Conservation (phyloP, 2,329 filamentous ascomycete species). For the Neonectria punicea region DNA sequence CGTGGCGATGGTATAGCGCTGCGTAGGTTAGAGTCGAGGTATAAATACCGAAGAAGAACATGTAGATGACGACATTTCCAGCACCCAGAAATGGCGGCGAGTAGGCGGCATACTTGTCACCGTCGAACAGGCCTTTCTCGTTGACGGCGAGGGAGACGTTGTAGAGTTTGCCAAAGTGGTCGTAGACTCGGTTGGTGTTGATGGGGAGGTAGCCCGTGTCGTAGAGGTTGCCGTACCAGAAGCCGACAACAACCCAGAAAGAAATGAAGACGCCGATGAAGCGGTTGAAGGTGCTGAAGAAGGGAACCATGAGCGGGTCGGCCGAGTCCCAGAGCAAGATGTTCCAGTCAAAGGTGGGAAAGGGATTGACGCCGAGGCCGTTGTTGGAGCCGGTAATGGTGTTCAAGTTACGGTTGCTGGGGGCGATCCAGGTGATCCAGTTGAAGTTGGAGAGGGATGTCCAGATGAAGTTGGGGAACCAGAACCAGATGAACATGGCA, state of each 20-base stretch:
- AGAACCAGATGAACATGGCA: conserved; percentile 68
- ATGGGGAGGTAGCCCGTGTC: conserved; percentile 65
- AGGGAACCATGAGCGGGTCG: conserved; percentile 61
- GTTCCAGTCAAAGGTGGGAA: conserved; percentile 62
- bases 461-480: conserved; percentile 67
- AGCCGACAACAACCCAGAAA: conserved; percentile 63
- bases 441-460: conserved; percentile 63
- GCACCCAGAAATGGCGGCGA: conserved; percentile 63
- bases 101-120: conserved; percentile 59
- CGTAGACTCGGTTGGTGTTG: conserved; percentile 62
- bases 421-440: conserved; percentile 68
- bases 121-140: conserved; percentile 56
- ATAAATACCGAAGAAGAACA: conserved; percentile 67
- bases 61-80: conserved; percentile 62
- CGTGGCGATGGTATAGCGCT: conserved; percentile 61
- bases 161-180: conserved; percentile 60
- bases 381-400: conserved; percentile 57
- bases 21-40: conserved; percentile 63
- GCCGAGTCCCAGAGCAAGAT: conserved; percentile 55
- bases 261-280: conserved; percentile 66
- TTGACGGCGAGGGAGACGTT: conserved; percentile 57
- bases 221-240: conserved; percentile 70
- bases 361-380: conserved; percentile 58
- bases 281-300: conserved; percentile 71
- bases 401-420: conserved; percentile 55